phyloP scores from a whole-genome alignment of 2,329 filamentous ascomycete genomes.

The Nemania bipapillata region DNA sequence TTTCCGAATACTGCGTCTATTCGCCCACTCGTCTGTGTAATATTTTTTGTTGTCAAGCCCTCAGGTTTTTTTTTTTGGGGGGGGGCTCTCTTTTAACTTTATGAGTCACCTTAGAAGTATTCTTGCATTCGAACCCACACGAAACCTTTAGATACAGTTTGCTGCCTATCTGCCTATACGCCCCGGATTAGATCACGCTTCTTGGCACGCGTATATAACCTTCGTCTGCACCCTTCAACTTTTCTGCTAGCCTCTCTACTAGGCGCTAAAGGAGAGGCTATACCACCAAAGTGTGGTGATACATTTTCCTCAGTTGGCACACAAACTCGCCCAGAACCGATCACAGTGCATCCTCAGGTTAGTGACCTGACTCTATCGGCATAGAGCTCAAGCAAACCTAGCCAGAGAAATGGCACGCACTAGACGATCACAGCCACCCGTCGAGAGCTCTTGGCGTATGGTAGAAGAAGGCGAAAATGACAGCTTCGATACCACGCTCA shows the following conservation, averaged over 20 bases:
- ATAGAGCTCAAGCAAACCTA: slow-evolving; percentile 2
- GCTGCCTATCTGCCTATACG: slow-evolving; percentile 14
- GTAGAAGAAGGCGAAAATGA: slow-evolving; percentile 69
- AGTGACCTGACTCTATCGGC: background rate
- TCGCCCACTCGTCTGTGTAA: background rate
- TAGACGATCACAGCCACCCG: slow-evolving; percentile 50
- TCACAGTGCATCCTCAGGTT: background rate
- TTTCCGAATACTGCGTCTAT: no score
- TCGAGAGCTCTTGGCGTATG: slow-evolving; percentile 69
- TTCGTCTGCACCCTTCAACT: background rate
- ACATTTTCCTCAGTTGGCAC: background rate
- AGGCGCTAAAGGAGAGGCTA: background rate
- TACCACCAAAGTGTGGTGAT: background rate
- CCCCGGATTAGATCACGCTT: background rate
- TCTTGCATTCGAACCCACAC: slow-evolving; percentile 5
- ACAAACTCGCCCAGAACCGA: background rate
- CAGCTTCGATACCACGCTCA: slow-evolving; percentile 67
- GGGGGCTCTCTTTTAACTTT: no score
- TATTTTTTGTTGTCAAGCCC: background rate
- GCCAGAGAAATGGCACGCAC: slow-evolving; percentile 42
- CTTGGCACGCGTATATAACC: slow-evolving; percentile 34
- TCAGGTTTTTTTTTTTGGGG: background rate
- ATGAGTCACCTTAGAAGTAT: slow-evolving; percentile 10
- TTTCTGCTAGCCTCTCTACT: background rate
- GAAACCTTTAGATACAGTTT: background rate